These are phyloP conservation scores for Pichia sp. DNA, from an alignment of 1,139 yeast species.

Conservation along the genomic window DNA sequence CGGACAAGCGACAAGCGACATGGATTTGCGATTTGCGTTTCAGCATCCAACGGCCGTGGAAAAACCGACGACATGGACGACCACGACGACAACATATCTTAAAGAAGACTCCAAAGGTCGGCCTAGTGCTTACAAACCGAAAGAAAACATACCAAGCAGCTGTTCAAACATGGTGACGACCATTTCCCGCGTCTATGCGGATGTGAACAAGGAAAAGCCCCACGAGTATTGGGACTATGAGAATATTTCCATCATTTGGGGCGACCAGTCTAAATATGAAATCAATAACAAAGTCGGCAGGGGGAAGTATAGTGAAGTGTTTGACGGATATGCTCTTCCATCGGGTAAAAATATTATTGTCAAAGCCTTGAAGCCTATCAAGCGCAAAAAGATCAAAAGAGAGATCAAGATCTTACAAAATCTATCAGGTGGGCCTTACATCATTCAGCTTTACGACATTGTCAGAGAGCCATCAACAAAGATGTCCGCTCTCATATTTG, in stretches of 20 bases:
- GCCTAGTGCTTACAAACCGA: too few species aligned
- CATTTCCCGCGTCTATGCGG: constrained; percentile 53
- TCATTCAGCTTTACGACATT: constrained; percentile 60
- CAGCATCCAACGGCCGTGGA: too few species aligned
- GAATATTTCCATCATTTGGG: constrained; percentile 64
- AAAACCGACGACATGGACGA: too few species aligned
- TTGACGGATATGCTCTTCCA: constrained; percentile 43
- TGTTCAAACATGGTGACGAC: constrained; percentile 17
- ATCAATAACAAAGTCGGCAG: constrained; percentile 66
- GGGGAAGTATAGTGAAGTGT: constrained; percentile 77
- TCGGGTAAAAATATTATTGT: constrained; percentile 45
- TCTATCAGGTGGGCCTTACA: constrained; percentile 68
- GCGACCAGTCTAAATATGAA: constrained; percentile 60
- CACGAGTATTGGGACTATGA: constrained; percentile 79
- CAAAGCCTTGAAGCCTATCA: constrained; percentile 73
- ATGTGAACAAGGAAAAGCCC: constrained; percentile 56
- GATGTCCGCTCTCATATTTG: constrained; percentile 72
- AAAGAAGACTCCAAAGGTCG: too few species aligned
- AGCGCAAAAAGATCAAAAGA: constrained; percentile 69
- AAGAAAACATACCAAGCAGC: too few species aligned
- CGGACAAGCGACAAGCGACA: too few species aligned
- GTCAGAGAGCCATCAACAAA: constrained; percentile 69
- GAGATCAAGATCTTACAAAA: constrained; percentile 73
- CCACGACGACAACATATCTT: too few species aligned
- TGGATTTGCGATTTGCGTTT: too few species aligned